A percentile compares a stretch with the other conserved stretches of the same genome.
Conservation (phyloP, 495 filamentous ascomycete genomes). For the Trichocladium uniseriatum region DNA sequence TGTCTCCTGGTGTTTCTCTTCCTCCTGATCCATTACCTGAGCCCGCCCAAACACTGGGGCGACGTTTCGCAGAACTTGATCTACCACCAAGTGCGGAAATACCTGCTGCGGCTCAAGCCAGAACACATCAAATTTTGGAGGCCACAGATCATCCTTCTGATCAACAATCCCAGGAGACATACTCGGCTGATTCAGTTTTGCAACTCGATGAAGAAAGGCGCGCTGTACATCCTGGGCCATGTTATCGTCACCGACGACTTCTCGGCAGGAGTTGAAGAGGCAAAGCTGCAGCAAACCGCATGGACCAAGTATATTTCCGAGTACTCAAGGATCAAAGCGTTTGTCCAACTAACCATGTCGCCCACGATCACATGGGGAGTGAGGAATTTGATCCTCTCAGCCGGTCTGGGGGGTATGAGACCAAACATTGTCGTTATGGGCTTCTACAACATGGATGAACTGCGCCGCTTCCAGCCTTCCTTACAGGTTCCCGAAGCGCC, state of each 20-base stretch:
- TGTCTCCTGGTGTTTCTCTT: slow-evolving; percentile 66
- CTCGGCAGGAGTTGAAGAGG: slow-evolving; percentile 65
- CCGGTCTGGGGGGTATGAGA: slow-evolving; percentile 82
- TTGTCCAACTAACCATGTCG: slow-evolving; percentile 75
- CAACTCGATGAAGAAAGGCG: slow-evolving; percentile 83
- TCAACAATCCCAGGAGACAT: slow-evolving; percentile 70
- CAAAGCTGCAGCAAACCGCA: slow-evolving; percentile 65
- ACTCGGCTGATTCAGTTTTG: slow-evolving; percentile 82
- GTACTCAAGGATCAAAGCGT: slow-evolving; percentile 80
- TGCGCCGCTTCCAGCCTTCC: slow-evolving; percentile 40
- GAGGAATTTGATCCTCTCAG: slow-evolving; percentile 69
- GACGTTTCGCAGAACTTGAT: slow-evolving; percentile 85
- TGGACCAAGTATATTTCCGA: slow-evolving; percentile 80
- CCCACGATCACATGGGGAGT: slow-evolving; percentile 80
- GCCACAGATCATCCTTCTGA: slow-evolving; percentile 72
- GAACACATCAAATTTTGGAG: slow-evolving; percentile 93
- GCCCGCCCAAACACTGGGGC: slow-evolving; percentile 80
- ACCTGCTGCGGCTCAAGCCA: slow-evolving; percentile 68
- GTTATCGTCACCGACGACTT: slow-evolving; percentile 83
- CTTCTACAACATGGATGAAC: slow-evolving; percentile 67
- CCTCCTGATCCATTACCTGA: slow-evolving; percentile 73
- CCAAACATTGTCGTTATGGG: slow-evolving; percentile 77
- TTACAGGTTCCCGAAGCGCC: slow-evolving; percentile 29
- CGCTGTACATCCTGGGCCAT: slow-evolving; percentile 76
- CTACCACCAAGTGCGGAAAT: slow-evolving; percentile 87